Percentiles rank a stretch among this genome's conserved stretches.
phyloP scores from a whole-genome alignment of 441 rosid genomes.

The Croton laevigatus region DNA sequence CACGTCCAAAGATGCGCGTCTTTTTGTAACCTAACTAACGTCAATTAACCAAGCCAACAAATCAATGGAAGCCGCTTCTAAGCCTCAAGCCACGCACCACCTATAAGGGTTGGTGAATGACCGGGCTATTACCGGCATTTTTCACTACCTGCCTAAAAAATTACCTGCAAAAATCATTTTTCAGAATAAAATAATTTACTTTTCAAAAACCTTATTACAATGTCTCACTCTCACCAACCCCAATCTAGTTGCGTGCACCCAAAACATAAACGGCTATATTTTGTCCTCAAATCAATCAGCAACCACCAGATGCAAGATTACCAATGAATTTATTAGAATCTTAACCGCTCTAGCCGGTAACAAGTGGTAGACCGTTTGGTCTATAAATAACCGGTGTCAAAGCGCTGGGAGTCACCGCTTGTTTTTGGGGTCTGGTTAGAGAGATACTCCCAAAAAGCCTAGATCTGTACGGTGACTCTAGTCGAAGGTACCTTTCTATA shows the following conservation, averaged over 20 bases:
- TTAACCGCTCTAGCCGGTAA: slow-evolving; percentile 28
- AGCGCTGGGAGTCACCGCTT: background rate
- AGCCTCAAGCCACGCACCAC: slow-evolving; percentile 26
- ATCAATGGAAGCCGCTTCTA: slow-evolving; percentile 16
- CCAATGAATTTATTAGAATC: slow-evolving; percentile 5
- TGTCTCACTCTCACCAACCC: slow-evolving; percentile 31
- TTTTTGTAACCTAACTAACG: background rate
- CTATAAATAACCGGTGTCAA: slow-evolving; percentile 33
- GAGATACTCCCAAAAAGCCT: background rate
- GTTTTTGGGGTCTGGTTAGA: slow-evolving; percentile 21
- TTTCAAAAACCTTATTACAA: background rate
- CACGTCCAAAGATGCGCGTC: background rate
- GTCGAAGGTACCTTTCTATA: slow-evolving; percentile 14
- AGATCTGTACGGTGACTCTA: slow-evolving; percentile 23
- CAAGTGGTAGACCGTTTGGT: slow-evolving; percentile 14
- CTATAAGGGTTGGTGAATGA: slow-evolving; percentile 37
- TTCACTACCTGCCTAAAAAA: background rate
- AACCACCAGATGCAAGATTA: slow-evolving; percentile 15
- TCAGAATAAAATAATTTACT: background rate
- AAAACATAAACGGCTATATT: slow-evolving; percentile 32
- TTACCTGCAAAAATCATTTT: no score
- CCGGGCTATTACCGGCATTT: slow-evolving; percentile 27
- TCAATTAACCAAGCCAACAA: slow-evolving; percentile 6
- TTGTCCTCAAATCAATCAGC: background rate
- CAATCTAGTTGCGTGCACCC: slow-evolving; percentile 6